Evolutionary conservation across 306 rosid genomes (phyloP), one percentile per base, ranked within the genome.

Genomic region (Myrica gale): DNA sequence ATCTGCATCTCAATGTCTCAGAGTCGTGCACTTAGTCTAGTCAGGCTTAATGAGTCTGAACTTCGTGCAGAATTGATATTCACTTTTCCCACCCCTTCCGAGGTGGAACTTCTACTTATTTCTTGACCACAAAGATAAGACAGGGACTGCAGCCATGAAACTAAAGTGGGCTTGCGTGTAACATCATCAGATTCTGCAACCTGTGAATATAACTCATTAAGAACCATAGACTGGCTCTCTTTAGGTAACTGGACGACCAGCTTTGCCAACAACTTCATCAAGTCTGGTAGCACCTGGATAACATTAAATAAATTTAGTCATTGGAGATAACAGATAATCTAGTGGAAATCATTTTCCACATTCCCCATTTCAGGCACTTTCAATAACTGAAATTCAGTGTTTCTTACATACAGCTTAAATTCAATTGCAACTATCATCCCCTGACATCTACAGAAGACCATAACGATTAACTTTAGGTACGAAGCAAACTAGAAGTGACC

Each of bases 131-230:
- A 91, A 77, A 94, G 84, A 83, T 86, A 94, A 80, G 98, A 90
- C 61, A 94, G 79, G 39, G 98, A 94, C 78, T 92, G 98, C 78
- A 94, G 77, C 98, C 98, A 94, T 74, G 97, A 94, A 80, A 94
- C 98, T 78, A 91, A 71, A 46, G 80, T 78, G 5, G 97, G 94
- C 74, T 94, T 94, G 46, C 98, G 90, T 51, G 92, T 82, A 46
- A 89, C 96, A 86, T 92, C 97, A 46, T 94, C 98, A 26, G 97
- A 92, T 79, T 90, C 93, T 39, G 97, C 93, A 76, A 92, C 98
- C 82, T 87, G 90, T 55, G 96, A 79, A 83, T 94, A 85, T 81
- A 92, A 84, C 80, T 94, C 96, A 71, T 90, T 83, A 19, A 94
- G 85, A 85, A 89, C 86, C 83, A 85, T 77, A 79, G 85, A 81